A percentile compares a stretch with the other conserved stretches of the same genome.
These are phyloP conservation scores for Trichoderma atroviride DNA, from an alignment of 2,329 filamentous ascomycete genomes.

Conservation along the genomic window DNA sequence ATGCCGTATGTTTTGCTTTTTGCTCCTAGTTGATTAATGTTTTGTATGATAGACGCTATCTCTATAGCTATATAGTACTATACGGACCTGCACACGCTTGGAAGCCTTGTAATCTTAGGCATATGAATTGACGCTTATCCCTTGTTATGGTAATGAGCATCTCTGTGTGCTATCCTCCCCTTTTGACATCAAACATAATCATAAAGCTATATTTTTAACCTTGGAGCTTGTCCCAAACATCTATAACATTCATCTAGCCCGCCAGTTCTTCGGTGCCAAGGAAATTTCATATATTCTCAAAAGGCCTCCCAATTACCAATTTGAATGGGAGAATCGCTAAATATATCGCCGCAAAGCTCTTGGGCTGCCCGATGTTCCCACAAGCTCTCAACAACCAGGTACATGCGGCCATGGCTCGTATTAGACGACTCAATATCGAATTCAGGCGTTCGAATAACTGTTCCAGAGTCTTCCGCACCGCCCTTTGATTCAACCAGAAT, in stretches of 20 bases:
- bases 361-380: conserved; percentile 52
- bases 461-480: conserved; percentile 69
- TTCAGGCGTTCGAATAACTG: conserved; percentile 69
- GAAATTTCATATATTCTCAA: not conserved
- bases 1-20: not conserved
- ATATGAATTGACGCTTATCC: not conserved
- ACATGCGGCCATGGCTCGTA: conserved; percentile 61
- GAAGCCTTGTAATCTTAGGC: not conserved
- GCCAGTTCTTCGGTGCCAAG: not conserved
- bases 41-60: not conserved
- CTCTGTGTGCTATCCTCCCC: too few species aligned
- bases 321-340: conserved; percentile 52
- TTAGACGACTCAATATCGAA: conserved; percentile 73
- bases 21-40: not conserved
- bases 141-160: too few species aligned
- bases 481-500: conserved; percentile 70
- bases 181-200: not conserved
- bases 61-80: not conserved
- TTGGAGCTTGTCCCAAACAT: not conserved
- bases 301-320: conserved; percentile 47
- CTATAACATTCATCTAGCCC: not conserved
- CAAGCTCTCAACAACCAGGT: conserved; percentile 81
- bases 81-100: not conserved
- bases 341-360: conserved; percentile 56
- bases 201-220: not conserved